Base-by-base conservation (phyloP, 495 filamentous ascomycete species). In the Hypomontagnella monticulosa region DNA sequence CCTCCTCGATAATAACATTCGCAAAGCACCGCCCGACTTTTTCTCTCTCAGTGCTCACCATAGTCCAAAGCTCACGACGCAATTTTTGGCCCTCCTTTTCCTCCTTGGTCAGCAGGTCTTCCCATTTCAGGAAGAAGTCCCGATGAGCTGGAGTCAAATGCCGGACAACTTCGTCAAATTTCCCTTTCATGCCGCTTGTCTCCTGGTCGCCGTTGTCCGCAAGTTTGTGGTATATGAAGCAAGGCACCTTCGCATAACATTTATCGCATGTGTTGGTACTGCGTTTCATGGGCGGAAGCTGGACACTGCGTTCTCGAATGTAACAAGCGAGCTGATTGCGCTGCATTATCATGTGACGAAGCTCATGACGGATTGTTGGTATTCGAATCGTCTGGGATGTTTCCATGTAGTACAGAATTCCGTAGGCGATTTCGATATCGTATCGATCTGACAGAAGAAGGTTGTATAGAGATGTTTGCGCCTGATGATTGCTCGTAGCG, bases 151-250 rank as follows among this genome's bases (percentile, higher is more conserved):
- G 83, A 23, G 83, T 91, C 23, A 98, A 80, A 70, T 95, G 89
- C 51, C 83, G 76, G 38, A 93, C 91, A 3, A 89, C 79, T 30
- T 91, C 86, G 14, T 90, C 87, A 60, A 96, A 96, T 61, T 89
- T 87, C 1, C 89, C 83, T 57, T 87, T 86, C 44, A 93, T 81
- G 9, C 87, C 88, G 60, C 91, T 95, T 4, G 89, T 89, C 69
- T 95, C 90, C 23, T 90, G 88, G 65, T 89, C 83, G 1, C 95
- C 95, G 66, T 88, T 85, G 67, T 98, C 95, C 0, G 86, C 82
- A n/a, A 98, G 86, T 63, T 91, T 95, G 74, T 99, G 93, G 69
- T 97, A 99, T 50, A 96, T 87, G 71, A 97, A 95, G 71, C 95
- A 99, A 14, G 93, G 78, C 2, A 87, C 85, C 75, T 92, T 91